A percentile compares a stretch with the other conserved stretches of the same genome.
These are phyloP conservation scores for Talaromyces sp. DNA, from an alignment of 2,329 filamentous ascomycete genomes.

Conservation along the genomic window DNA sequence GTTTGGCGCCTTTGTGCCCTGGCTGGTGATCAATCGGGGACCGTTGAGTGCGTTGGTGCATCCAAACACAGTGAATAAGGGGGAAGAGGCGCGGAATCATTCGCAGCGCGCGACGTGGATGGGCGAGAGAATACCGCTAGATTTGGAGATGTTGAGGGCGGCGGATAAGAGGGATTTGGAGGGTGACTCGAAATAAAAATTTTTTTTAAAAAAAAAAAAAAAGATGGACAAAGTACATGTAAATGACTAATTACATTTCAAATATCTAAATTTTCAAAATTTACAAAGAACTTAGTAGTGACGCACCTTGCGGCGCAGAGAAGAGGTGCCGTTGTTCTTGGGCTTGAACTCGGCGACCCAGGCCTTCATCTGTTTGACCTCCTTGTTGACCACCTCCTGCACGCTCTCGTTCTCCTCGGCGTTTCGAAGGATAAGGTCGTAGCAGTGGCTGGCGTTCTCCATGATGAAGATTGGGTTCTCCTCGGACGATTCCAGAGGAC, in stretches of 20 bases:
- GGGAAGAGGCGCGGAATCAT: constrained; percentile 45
- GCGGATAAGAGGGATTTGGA: neutral
- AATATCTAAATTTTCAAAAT: neutral
- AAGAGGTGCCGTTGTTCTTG: neutral
- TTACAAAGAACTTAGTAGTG: neutral
- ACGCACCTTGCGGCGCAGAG: neutral
- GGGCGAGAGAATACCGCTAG: constrained; percentile 41
- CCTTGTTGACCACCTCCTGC: constrained; percentile 45
- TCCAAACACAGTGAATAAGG: constrained; percentile 60
- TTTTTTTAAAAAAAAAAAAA: too few species aligned
- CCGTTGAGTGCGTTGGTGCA: constrained; percentile 75
- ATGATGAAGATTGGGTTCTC: constrained; percentile 50
- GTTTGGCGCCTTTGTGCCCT: constrained; percentile 83
- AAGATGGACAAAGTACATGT: neutral
- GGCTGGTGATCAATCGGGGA: constrained; percentile 76
- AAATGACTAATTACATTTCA: neutral
- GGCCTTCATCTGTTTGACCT: constrained; percentile 46
- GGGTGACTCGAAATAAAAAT: too few species aligned
- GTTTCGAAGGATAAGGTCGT: constrained; percentile 47
- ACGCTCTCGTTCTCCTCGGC: constrained; percentile 43
- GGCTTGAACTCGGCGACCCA: constrained; percentile 47
- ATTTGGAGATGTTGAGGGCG: constrained; percentile 33
- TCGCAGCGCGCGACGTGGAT: constrained; percentile 41
- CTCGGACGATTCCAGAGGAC: constrained; percentile 45
- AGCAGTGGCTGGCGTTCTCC: constrained; percentile 51